Base-by-base conservation (phyloP, 257 asterid species). In the Datura wrightii region DNA sequence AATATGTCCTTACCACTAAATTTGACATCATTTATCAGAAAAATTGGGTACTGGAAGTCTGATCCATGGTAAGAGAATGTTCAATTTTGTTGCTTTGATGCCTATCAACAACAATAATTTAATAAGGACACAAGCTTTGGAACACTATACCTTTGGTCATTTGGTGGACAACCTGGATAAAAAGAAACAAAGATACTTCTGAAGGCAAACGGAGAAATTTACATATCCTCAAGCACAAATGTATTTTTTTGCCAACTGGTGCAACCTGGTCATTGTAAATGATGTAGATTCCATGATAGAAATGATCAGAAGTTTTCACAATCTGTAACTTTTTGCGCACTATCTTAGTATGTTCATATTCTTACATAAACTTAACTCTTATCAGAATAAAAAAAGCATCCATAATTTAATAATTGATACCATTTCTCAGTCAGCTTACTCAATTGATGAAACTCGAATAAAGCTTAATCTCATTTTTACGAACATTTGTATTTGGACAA, bases 401-500 rank as follows among this genome's bases (percentile, higher is more conserved):
- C 31, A 63, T 63, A 34, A 31, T 63, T 34, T 34, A 63, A 63
- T 34, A 63, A 63, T 63, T 63, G 1, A 63, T 60, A 4, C n/a
- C 42, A 63, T 10, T 5, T 63, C 19, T 36, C n/a, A 34, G 46
- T 14, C 72, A 13, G 46, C 46, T 36, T 46, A 65, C 72, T 65
- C 10, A 5, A 34, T 65, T 36, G n/a, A 62, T 62, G 69, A 62
- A 24, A 62, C 69, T 24, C 15, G 2, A 65, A 34, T 39, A 36
- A 65, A 36, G 44, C 10, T 13, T 65, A 13, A 65, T 65, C 46
- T 65, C 72, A 65, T 65, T 14, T 36, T 19, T 67, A 37, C 50
- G 76, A 67, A 39, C 53, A 69, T 41, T 41, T 69, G 53, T 39
- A 41, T 69, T 41, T 69, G 50, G 79, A 69, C 46, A 39, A 69